Evolutionary conservation across 2,329 filamentous ascomycete species (phyloP).

Genomic region (Emergomyces orientalis): DNA sequence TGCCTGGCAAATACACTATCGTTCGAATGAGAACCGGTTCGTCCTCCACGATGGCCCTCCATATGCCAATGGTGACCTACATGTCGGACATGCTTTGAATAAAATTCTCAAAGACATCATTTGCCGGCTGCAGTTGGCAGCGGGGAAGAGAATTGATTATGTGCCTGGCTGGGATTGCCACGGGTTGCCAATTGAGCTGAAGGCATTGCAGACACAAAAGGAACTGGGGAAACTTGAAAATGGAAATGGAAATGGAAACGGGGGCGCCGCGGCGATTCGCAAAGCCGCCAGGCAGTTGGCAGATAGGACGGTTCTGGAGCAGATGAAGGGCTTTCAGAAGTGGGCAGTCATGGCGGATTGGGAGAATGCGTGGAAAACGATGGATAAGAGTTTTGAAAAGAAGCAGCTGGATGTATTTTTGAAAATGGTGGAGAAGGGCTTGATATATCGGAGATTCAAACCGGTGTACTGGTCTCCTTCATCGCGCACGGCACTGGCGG

Average conservation of each 20-base stretch:
- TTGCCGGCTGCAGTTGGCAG: constrained; percentile 66
- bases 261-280: constrained; percentile 42
- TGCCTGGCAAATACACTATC: constrained; percentile 61
- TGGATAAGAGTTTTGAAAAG: constrained; percentile 53
- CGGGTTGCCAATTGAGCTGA: constrained; percentile 92
- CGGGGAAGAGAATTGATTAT: constrained; percentile 68
- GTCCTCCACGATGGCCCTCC: constrained; percentile 90
- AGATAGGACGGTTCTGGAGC: constrained; percentile 46
- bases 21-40: constrained; percentile 51
- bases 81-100: constrained; percentile 91
- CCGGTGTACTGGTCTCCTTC: constrained; percentile 59
- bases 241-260: constrained; percentile 24
- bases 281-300: constrained; percentile 48
- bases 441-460: constrained; percentile 54
- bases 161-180: constrained; percentile 97
- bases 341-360: constrained; percentile 59
- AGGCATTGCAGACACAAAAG: constrained; percentile 61
- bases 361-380: constrained; percentile 53
- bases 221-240: constrained; percentile 28
- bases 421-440: constrained; percentile 51
- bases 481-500: constrained; percentile 54
- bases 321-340: constrained; percentile 50
- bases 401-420: constrained; percentile 51
- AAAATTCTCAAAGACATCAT: constrained; percentile 96
- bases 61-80: constrained; percentile 86